Base-by-base conservation (phyloP, 2,329 filamentous ascomycete species). In the Aureobasidium sp. region DNA sequence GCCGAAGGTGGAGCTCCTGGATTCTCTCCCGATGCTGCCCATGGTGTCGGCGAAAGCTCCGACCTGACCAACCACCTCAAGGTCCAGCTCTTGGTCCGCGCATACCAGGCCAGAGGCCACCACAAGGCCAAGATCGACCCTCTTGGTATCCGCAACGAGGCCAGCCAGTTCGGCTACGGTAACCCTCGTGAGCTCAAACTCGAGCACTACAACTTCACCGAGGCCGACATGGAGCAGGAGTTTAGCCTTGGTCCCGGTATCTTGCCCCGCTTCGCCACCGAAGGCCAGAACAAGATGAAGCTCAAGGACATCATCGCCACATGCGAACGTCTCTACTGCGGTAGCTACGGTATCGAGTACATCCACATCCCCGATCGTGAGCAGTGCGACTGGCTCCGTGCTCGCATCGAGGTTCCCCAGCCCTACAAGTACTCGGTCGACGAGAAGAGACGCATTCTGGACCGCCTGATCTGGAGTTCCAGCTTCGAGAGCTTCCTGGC, bases 91-190 rank as follows among this genome's bases (percentile, higher is more conserved):
- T 84, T 99, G 41, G 92, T 97, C 65, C 91, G 94, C 76, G 94
- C 94, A 62, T 99, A 99, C 80, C 94, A 99, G 82, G 91, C 94
- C 67, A 89, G 94, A 70, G 94, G 94, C 68, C 94, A 99, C 78
- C 92, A 97, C 85, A 97, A 97, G 82, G 93, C 94, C 68, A 91
- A 92, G 76, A 96, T 97, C 70, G 94, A 99, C 73, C 94, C 94
- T 65, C 85, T 99, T 62, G 91, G 91, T 67, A 99, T 99, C 73
- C 88, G 93, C 71, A 89, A 89, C 70, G 88, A 95, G 76, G 86
- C 87, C 42, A 84, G 89, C 73, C 88, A 89, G 68, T 94, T 94
- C 71, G 89, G 89, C 67, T 93, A 91, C 77, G 84, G 86, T 79
- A 89, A 88, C 76, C 92, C 93, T 64, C 94, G 93, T 79, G 94